Evolutionary conservation across 345 rosid genomes (phyloP).

Genomic region (Syzygium grande): DNA sequence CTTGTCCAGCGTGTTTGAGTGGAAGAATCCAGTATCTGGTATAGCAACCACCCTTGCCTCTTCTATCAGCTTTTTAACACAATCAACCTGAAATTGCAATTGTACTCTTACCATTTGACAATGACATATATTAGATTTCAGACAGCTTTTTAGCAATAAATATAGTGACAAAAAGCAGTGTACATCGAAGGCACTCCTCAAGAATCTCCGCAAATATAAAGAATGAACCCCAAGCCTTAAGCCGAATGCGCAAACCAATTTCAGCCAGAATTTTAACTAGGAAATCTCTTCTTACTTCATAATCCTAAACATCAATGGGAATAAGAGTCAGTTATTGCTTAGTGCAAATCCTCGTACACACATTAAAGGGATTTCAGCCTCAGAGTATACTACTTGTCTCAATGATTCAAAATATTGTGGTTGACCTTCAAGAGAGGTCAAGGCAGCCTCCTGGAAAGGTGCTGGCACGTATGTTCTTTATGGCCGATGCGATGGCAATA

Average conservation of each 20-base stretch:
- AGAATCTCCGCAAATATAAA: constrained; percentile 48
- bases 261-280: constrained; percentile 17
- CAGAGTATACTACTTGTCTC: constrained; percentile 12
- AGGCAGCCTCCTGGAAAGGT: constrained; percentile 60
- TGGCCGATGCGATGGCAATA: constrained; percentile 23
- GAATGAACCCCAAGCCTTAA: constrained; percentile 45
- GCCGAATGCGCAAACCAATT: constrained; percentile 36
- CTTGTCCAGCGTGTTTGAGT: not conserved
- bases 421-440: constrained; percentile 28
- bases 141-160: not conserved
- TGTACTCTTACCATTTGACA: not conserved
- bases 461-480: too few relatives aligned
- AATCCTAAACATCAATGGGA: constrained; percentile 26
- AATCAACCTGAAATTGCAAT: constrained; percentile 27
- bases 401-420: constrained; percentile 28
- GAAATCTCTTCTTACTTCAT: constrained; percentile 40
- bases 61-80: constrained; percentile 31
- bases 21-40: constrained; percentile 50
- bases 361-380: not conserved
- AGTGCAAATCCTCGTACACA: not conserved
- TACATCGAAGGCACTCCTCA: constrained; percentile 28
- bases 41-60: constrained; percentile 50
- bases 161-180: not conserved
- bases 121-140: not conserved
- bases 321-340: not conserved